Conservation (phyloP, 306 rosid genomes). For the Astragalus membranaceus region DNA sequence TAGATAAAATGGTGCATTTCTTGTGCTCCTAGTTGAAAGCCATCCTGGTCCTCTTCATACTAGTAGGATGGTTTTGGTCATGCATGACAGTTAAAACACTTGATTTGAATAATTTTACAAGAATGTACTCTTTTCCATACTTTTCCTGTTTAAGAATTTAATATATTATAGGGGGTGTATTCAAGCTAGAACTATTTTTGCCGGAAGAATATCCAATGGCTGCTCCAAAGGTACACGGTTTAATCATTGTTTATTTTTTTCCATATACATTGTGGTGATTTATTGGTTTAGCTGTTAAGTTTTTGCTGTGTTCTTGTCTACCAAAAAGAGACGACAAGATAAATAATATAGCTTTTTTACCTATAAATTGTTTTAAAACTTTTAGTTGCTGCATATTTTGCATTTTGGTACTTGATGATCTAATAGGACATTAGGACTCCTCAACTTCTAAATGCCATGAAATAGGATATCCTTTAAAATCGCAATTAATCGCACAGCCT, state of each 20-base stretch:
- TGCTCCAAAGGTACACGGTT: slow-evolving; percentile 80
- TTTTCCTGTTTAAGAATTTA: not conserved
- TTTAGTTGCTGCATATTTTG: not conserved
- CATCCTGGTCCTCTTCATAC: not conserved
- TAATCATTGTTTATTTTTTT: slow-evolving; percentile 8
- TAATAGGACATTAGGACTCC: not conserved
- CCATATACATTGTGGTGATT: not conserved
- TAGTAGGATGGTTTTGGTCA: not conserved
- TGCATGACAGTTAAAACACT: not conserved
- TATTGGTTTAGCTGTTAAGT: not conserved
- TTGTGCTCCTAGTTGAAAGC: not conserved
- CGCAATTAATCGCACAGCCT: not conserved
- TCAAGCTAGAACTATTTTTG: slow-evolving; percentile 91
- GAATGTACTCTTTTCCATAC: not conserved
- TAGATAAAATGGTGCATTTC: not conserved
- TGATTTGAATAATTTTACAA: too few relatives aligned
- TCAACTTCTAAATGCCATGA: not conserved
- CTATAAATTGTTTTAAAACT: not conserved
- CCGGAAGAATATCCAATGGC: slow-evolving; percentile 99
- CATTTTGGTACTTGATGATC: not conserved
- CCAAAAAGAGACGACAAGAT: not conserved
- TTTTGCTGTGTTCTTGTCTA: not conserved
- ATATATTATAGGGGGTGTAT: slow-evolving; percentile 67
- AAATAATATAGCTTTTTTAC: not conserved
- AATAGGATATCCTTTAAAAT: not conserved